Evolutionary conservation across 2,329 filamentous ascomycete species (phyloP), one percentile per base, ranked within the genome.

Genomic region (Microsporum canis): DNA sequence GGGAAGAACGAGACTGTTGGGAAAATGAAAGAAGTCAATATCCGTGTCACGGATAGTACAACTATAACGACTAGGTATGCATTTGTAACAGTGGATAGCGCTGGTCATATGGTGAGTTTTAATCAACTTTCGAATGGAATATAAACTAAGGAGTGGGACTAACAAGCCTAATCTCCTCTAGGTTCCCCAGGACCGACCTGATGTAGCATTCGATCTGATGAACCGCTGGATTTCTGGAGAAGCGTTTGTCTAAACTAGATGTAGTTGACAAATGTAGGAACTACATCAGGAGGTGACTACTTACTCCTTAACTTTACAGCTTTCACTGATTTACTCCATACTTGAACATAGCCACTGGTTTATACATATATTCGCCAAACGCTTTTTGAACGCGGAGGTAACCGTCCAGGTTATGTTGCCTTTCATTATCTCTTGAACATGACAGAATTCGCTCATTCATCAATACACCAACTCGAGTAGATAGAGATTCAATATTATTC

Each of bases 101-200:
- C 51, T 17, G 51, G 51, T 5, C 51, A 55, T 34, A 55, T 55
- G 51, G 51, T 55, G 31, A 55, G 51, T 55, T 23, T n/a, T 43
- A 43, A 43, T n/a, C 31, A 8, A 8, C 5, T n/a, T 55, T 34
- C 10, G n/a, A 3, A 55, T 3, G 6, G 23, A 34, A 8, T 5
- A 12, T 31, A 23, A 3, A 4, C 14, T 29, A 31, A 7, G 1
- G 6, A 4, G 33, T 55, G 8, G 5, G 7, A 31, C 51, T 55
- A 36, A 55, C 12, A 36, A 6, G 14, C 8, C 5, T 55, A 14
- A 7, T 53, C n/a, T 8, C 5, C 12, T 3, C 7, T 51, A 55
- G 51, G 51, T 55, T 36, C 51, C 51, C 2, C 51, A 55, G 17
- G 51, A 55, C 36, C 51, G 51, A 8, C 51, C 51, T 17, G 51